Base-by-base conservation (phyloP, 1,284 basidiomycete species). In the Meira nashicola region DNA sequence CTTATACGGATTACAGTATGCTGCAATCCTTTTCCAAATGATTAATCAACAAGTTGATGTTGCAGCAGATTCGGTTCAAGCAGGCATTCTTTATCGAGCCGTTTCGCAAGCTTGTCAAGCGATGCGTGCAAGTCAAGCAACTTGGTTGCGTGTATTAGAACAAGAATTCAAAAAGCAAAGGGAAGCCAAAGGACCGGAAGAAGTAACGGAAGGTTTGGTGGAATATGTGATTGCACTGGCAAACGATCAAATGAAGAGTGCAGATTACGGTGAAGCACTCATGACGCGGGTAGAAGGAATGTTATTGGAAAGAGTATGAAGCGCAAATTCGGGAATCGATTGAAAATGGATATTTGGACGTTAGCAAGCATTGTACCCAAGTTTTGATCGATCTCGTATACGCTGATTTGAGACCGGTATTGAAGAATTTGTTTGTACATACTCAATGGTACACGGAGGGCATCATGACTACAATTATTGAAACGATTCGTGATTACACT, bases 171-270 rank as follows among this genome's bases (percentile, higher is more conserved):
- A 89, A 80, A 89, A 89, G 73, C 89, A 92, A 73, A 82, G 85
- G 11, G 90, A 93, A 74, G 76, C 78, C 28, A 77, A 78, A 57
- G 88, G 89, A 75, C 89, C 92, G 1, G 92, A 96, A 46, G 92
- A 95, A 69, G 84, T 89, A 2, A 84, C 88, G 1, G 87, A 87
- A 14, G 94, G 95, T 1, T 81, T 98, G 56, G 91, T 92, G 61
- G 94, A 97, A 81, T 98, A 98, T 80, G 87, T 89, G 74, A 93
- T 98, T 73, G 93, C 93, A 17, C 85, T 98, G n/a, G 93, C 93
- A 54, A 98, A 98, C 81, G 94, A 98, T 80, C 92, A 96, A 80
- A 87, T 98, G 80, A 94, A 93, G 79, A 89, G 87, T 3, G 95
- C 95, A 10, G 93, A 98, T 78, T 93, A 89, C 74, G 86, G 89